These are phyloP conservation scores for Epichloe hybrida DNA, from an alignment of 2,329 filamentous ascomycete genomes.

Conservation along the genomic window DNA sequence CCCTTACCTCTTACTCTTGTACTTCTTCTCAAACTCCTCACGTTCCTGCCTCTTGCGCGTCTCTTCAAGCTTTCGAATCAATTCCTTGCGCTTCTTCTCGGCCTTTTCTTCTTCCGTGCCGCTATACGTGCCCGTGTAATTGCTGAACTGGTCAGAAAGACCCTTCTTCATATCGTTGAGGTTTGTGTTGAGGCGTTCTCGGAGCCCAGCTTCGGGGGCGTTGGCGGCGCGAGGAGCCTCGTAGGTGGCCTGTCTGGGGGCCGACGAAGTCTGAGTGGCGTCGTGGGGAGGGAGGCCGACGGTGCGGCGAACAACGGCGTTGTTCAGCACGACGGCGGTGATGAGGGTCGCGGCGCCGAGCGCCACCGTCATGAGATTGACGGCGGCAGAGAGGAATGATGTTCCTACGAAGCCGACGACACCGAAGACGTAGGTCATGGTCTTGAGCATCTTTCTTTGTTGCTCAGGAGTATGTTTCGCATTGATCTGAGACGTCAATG, in stretches of 20 bases:
- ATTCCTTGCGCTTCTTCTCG: slow-evolving; percentile 21
- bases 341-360: slow-evolving; percentile 24
- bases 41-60: slow-evolving; percentile 22
- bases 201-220: slow-evolving; percentile 11
- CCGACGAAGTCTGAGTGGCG: slow-evolving; percentile 7
- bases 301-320: slow-evolving; percentile 23
- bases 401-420: slow-evolving; percentile 30
- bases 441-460: slow-evolving; percentile 24
- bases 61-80: slow-evolving; percentile 22
- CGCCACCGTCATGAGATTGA: slow-evolving; percentile 35
- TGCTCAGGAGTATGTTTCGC: slow-evolving; percentile 18
- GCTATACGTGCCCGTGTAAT: slow-evolving; percentile 20
- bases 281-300: slow-evolving; percentile 24
- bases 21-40: slow-evolving; percentile 27
- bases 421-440: slow-evolving; percentile 30
- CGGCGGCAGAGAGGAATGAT: slow-evolving; percentile 31
- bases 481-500: slow-evolving; percentile 18
- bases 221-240: slow-evolving; percentile 19
- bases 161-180: slow-evolving; percentile 25
- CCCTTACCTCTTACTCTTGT: slow-evolving; percentile 17
- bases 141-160: slow-evolving; percentile 20
- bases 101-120: slow-evolving; percentile 21
- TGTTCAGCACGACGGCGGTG: slow-evolving; percentile 25
- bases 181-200: slow-evolving; percentile 20
- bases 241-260: slow-evolving; percentile 15